Evolutionary conservation across 1,139 yeast genomes (phyloP).

Genomic region (Hyphopichia buzzinii): DNA sequence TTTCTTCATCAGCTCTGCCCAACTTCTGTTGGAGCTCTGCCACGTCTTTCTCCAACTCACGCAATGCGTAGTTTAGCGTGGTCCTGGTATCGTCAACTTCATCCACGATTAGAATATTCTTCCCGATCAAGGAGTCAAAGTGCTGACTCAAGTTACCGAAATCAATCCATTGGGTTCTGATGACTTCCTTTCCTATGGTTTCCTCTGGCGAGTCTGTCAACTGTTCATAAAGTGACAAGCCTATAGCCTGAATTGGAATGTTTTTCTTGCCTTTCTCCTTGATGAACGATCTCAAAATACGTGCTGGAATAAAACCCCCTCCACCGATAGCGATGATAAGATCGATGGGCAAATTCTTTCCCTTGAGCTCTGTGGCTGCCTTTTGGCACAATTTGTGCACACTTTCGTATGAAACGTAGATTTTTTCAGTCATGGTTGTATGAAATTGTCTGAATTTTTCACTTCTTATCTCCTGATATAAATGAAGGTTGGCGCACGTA

Average conservation of each 20-base stretch:
- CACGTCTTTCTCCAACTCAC: slow-evolving; percentile 58
- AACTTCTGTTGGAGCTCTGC: slow-evolving; percentile 47
- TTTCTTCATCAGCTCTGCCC: slow-evolving; percentile 39
- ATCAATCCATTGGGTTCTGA: slow-evolving; percentile 68
- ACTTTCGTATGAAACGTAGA: slow-evolving; percentile 60
- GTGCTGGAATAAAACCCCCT: slow-evolving; percentile 68
- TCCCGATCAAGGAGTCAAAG: slow-evolving; percentile 55
- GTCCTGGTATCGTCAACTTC: slow-evolving; percentile 72
- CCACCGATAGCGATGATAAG: slow-evolving; percentile 67
- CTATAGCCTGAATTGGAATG: slow-evolving; percentile 64
- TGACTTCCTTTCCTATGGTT: slow-evolving; percentile 56
- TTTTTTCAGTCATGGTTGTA: slow-evolving; percentile 30
- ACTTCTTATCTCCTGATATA: too few relatives aligned
- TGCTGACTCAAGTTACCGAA: slow-evolving; percentile 54
- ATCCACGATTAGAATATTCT: slow-evolving; percentile 62
- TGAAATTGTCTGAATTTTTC: too few relatives aligned
- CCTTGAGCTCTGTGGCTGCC: slow-evolving; percentile 42
- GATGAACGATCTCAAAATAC: slow-evolving; percentile 60
- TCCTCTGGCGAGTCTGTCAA: slow-evolving; percentile 45
- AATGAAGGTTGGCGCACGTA: too few relatives aligned
- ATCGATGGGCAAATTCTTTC: slow-evolving; percentile 49
- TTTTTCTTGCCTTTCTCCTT: slow-evolving; percentile 55
- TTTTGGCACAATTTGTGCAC: slow-evolving; percentile 61
- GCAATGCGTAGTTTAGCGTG: slow-evolving; percentile 59
- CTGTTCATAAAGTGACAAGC: slow-evolving; percentile 60